Percentiles rank a stretch among this genome's conserved stretches.
Evolutionary conservation across 139 green algal genomes (phyloP).

Genomic region (Chlamydomonas incerta): DNA sequence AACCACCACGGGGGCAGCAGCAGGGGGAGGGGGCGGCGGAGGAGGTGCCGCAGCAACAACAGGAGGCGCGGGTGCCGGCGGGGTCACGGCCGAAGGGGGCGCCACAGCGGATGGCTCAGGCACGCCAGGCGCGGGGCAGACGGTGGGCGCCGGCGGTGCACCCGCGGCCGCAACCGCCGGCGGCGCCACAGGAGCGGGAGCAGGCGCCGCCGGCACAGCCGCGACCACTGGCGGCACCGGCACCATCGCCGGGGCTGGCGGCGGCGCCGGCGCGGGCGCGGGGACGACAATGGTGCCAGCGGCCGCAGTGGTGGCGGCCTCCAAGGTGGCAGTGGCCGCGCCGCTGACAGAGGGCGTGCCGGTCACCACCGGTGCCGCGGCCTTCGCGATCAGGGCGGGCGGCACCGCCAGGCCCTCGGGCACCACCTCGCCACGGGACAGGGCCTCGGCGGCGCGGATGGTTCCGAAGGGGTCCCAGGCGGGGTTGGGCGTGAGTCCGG

Average conservation of each 20-base stretch:
- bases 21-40: no score
- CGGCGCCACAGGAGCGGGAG: background rate
- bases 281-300: background rate
- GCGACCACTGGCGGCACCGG: background rate
- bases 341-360: background rate
- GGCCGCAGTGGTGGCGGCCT: conserved; percentile 3
- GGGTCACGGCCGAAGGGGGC: background rate
- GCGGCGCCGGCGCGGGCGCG: background rate
- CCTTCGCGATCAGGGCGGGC: background rate
- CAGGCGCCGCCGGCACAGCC: no score
- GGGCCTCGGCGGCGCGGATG: background rate
- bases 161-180: background rate
- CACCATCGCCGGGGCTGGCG: background rate
- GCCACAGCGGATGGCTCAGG: no score
- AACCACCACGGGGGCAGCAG: no score
- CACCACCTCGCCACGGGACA: background rate
- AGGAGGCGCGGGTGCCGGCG: no score
- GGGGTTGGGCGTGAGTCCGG: background rate
- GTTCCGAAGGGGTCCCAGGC: conserved; percentile 8
- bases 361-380: background rate
- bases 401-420: background rate
- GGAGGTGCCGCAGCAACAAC: background rate
- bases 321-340: background rate
- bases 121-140: no score
- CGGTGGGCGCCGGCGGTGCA: no score